Percentiles rank a stretch among this genome's conserved stretches.
phyloP scores from a whole-genome alignment of 148 eudicot species.

The Persicaria maculosa region DNA sequence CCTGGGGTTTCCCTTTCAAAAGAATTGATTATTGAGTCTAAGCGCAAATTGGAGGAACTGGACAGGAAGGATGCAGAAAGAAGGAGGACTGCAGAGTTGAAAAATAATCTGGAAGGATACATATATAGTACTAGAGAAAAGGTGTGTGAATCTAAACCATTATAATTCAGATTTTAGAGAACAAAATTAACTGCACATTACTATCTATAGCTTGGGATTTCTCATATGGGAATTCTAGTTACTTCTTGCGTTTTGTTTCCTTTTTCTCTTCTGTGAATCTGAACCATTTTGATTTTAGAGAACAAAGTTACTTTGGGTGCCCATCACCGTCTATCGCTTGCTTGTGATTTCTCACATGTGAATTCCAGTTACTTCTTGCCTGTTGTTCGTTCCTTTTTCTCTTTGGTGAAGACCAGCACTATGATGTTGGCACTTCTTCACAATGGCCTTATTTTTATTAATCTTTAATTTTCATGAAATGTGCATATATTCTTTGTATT shows the following conservation, averaged over 20 bases:
- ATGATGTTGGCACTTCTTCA: neutral
- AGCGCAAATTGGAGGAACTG: conserved; percentile 59
- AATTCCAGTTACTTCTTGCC: neutral
- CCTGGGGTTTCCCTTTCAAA: conserved; percentile 55
- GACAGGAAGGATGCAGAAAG: conserved; percentile 86
- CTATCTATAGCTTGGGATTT: neutral
- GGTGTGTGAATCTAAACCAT: conserved; percentile 28
- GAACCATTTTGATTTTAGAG: neutral
- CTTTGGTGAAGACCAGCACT: neutral
- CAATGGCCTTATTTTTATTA: neutral
- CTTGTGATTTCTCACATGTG: neutral
- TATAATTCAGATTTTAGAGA: neutral
- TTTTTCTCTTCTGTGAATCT: neutral
- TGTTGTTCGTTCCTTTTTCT: neutral
- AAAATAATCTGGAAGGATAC: conserved; percentile 84
- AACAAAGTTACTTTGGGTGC: neutral
- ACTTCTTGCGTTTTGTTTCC: neutral
- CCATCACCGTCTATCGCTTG: neutral
- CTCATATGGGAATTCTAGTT: neutral
- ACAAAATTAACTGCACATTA: neutral
- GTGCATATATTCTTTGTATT: neutral
- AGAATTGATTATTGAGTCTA: conserved; percentile 60
- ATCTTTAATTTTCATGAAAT: neutral
- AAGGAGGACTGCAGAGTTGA: conserved; percentile 81
- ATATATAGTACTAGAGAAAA: conserved; percentile 82